Conservation (phyloP, 2,329 filamentous ascomycete genomes). For the Trichoderma arundinaceum region DNA sequence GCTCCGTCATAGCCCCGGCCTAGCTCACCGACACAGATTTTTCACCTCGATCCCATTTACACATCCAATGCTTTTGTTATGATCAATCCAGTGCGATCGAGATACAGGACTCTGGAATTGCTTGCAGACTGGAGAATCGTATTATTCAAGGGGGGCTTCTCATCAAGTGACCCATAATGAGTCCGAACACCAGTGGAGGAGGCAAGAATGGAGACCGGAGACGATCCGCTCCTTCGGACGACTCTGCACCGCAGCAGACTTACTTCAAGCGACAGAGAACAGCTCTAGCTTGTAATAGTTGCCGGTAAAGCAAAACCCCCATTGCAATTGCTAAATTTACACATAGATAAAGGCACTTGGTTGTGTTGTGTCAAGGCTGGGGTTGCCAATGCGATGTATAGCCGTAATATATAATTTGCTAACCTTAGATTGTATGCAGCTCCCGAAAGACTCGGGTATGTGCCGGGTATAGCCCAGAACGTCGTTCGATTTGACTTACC, state of each 20-base stretch:
- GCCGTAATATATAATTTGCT: constrained; percentile 1
- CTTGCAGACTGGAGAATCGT: not conserved
- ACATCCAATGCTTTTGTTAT: not conserved
- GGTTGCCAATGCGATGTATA: not conserved
- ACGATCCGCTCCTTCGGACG: constrained; percentile 11
- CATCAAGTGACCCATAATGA: not conserved
- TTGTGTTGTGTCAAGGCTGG: not conserved
- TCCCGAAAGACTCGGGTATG: constrained; percentile 23
- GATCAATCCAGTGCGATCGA: not conserved
- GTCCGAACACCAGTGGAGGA: not conserved
- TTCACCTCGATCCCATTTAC: not conserved
- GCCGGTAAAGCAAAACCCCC: not conserved
- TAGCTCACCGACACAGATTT: not conserved
- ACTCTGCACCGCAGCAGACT: constrained; percentile 1
- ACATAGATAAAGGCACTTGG: not conserved
- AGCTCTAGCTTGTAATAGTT: constrained; percentile 21
- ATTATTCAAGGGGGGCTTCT: not conserved
- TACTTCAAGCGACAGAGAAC: constrained; percentile 19
- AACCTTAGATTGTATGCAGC: not conserved
- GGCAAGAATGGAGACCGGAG: constrained; percentile 9
- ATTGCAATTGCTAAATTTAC: not conserved
- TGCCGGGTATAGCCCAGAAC: not conserved
- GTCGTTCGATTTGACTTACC: constrained; percentile 5
- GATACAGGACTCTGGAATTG: not conserved
- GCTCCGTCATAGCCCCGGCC: constrained; percentile 17